Evolutionary conservation across 2,329 filamentous ascomycete species (phyloP).

Genomic region (Neospermospora avenae): DNA sequence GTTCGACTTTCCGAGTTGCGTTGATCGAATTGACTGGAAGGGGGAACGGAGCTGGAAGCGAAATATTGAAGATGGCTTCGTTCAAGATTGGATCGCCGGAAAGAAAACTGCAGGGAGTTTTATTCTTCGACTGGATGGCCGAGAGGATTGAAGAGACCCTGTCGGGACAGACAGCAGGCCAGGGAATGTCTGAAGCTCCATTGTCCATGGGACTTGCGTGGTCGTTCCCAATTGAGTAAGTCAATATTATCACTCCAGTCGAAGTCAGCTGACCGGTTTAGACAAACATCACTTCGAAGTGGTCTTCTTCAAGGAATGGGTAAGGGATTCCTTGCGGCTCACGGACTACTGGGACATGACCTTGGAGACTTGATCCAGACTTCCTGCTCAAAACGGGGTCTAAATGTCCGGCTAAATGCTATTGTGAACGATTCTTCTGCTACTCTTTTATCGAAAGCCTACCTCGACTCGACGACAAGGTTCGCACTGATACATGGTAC

Average conservation of each 20-base stretch:
- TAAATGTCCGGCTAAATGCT: slow-evolving; percentile 54
- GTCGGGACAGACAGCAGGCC: slow-evolving; percentile 40
- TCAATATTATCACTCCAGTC: slow-evolving; percentile 17
- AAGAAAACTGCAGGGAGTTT: slow-evolving; percentile 54
- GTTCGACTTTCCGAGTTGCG: slow-evolving; percentile 63
- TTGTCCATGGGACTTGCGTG: slow-evolving; percentile 61
- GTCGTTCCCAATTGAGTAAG: slow-evolving; percentile 69
- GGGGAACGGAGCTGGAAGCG: slow-evolving; percentile 41
- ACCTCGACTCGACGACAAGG: slow-evolving; percentile 54
- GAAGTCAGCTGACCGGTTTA: slow-evolving; percentile 36
- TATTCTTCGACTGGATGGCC: slow-evolving; percentile 69
- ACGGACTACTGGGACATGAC: slow-evolving; percentile 56
- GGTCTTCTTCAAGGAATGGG: slow-evolving; percentile 62
- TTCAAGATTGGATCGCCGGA: slow-evolving; percentile 55
- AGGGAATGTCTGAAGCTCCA: slow-evolving; percentile 37
- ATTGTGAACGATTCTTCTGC: slow-evolving; percentile 67
- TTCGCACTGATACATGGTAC: slow-evolving; percentile 66
- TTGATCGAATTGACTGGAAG: slow-evolving; percentile 57
- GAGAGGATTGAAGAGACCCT: slow-evolving; percentile 56
- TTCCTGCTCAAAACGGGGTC: slow-evolving; percentile 45
- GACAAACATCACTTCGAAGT: slow-evolving; percentile 60
- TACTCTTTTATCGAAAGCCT: slow-evolving; percentile 60
- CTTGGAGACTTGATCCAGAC: slow-evolving; percentile 55
- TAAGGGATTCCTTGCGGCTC: slow-evolving; percentile 60
- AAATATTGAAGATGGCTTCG: slow-evolving; percentile 52